These are phyloP conservation scores for Pseudogymnoascus sp. DNA, from an alignment of 2,329 filamentous ascomycete genomes.

Conservation along the genomic window DNA sequence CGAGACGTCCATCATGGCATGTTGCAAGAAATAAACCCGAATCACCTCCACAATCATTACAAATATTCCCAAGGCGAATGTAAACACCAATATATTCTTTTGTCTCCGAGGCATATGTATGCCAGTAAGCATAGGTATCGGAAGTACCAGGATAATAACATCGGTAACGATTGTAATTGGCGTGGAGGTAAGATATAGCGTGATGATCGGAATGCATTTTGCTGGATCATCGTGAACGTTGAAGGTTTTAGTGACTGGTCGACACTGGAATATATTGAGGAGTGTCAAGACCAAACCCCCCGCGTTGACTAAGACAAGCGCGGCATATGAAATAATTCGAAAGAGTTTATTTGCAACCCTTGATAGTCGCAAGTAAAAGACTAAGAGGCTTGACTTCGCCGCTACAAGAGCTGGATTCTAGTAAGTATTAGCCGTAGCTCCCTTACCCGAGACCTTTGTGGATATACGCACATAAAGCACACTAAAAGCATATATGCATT, in stretches of 20 bases:
- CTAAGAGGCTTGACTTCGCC: conserved; percentile 77
- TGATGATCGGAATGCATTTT: conserved; percentile 38
- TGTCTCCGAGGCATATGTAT: conserved; percentile 76
- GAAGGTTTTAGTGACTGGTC: conserved; percentile 63
- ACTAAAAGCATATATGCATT: conserved; percentile 52
- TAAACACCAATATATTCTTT: conserved; percentile 76
- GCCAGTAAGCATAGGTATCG: conserved; percentile 74
- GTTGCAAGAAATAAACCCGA: conserved; percentile 78
- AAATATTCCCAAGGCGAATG: conserved; percentile 77
- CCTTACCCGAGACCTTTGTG: background rate
- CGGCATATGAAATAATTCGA: conserved; percentile 65
- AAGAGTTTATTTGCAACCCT: conserved; percentile 61
- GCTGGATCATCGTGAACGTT: conserved; percentile 21
- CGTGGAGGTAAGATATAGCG: conserved; percentile 63
- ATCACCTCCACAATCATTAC: conserved; percentile 79
- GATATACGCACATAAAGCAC: conserved; percentile 44
- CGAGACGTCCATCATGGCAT: background rate
- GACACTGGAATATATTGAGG: conserved; percentile 78
- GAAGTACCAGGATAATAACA: conserved; percentile 72
- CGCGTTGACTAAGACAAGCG: conserved; percentile 66
- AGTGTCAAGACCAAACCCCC: conserved; percentile 74
- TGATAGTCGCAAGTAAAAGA: conserved; percentile 77
- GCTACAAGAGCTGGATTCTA: conserved; percentile 84
- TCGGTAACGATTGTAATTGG: conserved; percentile 88
- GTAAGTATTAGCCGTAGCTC: conserved; percentile 2